Conservation (phyloP, 768 basidiomycete genomes). For the Suillus subluteus region DNA sequence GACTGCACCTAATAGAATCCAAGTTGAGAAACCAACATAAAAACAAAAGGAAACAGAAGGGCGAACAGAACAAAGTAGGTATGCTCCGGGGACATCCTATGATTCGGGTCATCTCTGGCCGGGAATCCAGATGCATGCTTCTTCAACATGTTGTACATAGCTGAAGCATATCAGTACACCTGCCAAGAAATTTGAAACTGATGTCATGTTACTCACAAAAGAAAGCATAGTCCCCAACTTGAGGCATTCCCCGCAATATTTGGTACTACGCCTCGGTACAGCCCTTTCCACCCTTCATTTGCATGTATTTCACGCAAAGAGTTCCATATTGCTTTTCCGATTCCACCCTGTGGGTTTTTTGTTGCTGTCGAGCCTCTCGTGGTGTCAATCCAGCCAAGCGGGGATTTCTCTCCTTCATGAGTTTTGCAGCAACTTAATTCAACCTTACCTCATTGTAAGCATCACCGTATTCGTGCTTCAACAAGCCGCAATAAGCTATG, state of each 20-base stretch:
- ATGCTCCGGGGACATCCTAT: slow-evolving; percentile 76
- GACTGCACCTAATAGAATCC: slow-evolving; percentile 67
- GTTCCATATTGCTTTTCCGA: slow-evolving; percentile 76
- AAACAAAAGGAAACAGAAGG: slow-evolving; percentile 23
- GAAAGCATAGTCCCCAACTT: slow-evolving; percentile 97
- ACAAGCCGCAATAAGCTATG: too few species aligned
- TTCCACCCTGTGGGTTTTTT: slow-evolving; percentile 55
- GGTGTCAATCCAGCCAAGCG: too few species aligned
- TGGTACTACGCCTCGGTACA: slow-evolving; percentile 88
- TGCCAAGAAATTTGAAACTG: slow-evolving; percentile 3
- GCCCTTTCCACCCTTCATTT: slow-evolving; percentile 77
- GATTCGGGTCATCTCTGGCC: slow-evolving; percentile 68
- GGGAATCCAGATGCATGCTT: slow-evolving; percentile 69
- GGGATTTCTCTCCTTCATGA: too few species aligned
- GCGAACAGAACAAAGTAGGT: slow-evolving; percentile 90
- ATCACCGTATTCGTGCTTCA: too few species aligned
- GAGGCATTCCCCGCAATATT: slow-evolving; percentile 95
- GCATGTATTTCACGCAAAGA: slow-evolving; percentile 74
- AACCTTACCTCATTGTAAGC: too few species aligned
- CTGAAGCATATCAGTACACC: slow-evolving; percentile 42
- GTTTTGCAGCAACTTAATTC: too few species aligned
- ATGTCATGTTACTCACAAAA: slow-evolving; percentile 71
- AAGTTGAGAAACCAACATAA: slow-evolving; percentile 18
- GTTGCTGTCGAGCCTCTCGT: too few species aligned
- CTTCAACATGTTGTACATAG: slow-evolving; percentile 94